Base-by-base conservation (phyloP, 805 yeast genomes). In the Saccharomycopsis guyanensis region DNA sequence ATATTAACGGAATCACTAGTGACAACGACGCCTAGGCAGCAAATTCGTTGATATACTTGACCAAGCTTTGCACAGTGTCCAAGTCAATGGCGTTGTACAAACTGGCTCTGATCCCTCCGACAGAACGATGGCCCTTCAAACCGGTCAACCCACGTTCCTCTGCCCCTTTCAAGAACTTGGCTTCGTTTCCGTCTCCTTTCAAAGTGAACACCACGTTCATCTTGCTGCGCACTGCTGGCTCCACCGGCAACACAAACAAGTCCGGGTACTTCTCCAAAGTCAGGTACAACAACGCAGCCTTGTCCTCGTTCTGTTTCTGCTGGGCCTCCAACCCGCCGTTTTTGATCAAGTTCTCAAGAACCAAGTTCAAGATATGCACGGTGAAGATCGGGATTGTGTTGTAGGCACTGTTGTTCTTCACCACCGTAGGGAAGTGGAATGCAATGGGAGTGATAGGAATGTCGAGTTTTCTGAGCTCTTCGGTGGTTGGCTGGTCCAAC, bases 351-450 rank as follows among this genome's bases (percentile, higher is more conserved):
- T 75, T 66, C 43, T 76, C 73, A 49, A 88, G 72, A 4, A 86
- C 96, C 56, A 91, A 71, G 57, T 86, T 80, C 59, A 91, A 77
- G 32, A 91, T 80, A 62, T 87, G 94, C 43, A 91, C 73, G 4
- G 96, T 86, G 68, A 93, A 87, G 53, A 91, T 86, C 37, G 98
- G 96, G 50, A 93, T 81, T 3, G 99, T 93, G 71, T 93, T 93
- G 69, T 93, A 91, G 38, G 96, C 87, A 8, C 96, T 85, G 69
- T 91, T 83, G 70, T 89, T 87, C 57, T 78, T 76, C 45, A 87
- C 89, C 38, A 83, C 93, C 16, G 86, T 77, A 39, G 96, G 88
- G 62, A 77, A 86, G 58, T 88, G 89, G 66, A 84, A 76, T 2
- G 95, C 94, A 58, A 88, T 84, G 55, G 99, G 98, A 0, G 83